Evolutionary conservation across 306 rosid genomes (phyloP).

Genomic region (Lagenaria siceraria): DNA sequence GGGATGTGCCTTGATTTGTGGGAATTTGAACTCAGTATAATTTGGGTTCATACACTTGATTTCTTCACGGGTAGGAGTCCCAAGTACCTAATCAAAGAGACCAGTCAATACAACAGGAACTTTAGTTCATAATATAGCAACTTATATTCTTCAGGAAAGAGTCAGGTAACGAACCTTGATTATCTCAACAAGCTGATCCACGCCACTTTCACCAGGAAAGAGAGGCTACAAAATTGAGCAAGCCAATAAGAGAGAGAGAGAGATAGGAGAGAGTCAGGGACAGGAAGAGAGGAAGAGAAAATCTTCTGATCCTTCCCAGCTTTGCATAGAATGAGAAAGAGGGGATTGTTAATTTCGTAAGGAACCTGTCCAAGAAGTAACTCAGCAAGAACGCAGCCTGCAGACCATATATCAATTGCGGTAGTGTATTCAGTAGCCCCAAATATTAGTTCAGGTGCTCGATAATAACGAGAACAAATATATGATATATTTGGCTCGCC

Average conservation of each 20-base stretch:
- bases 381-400: conserved; percentile 58
- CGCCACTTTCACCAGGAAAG: conserved; percentile 62
- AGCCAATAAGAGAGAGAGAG: conserved; percentile 6
- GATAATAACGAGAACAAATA: conserved; percentile 61
- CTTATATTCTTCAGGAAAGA: neutral
- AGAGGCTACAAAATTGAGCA: conserved; percentile 39
- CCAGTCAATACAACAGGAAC: neutral
- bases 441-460: conserved; percentile 68
- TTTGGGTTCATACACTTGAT: conserved; percentile 70
- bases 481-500: conserved; percentile 71
- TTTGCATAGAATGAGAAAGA: neutral
- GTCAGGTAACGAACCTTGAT: conserved; percentile 34
- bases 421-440: conserved; percentile 67
- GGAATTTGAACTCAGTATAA: conserved; percentile 56
- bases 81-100: conserved; percentile 32
- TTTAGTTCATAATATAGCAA: neutral
- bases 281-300: neutral
- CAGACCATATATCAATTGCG: conserved; percentile 66
- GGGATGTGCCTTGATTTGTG: conserved; percentile 47
- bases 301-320: neutral
- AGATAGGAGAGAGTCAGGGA: neutral
- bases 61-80: conserved; percentile 67
- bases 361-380: conserved; percentile 59
- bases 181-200: conserved; percentile 67
- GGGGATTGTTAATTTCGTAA: neutral